These are phyloP conservation scores for Geranium rotundifolium DNA, from an alignment of 345 rosid genomes.

Conservation along the genomic window DNA sequence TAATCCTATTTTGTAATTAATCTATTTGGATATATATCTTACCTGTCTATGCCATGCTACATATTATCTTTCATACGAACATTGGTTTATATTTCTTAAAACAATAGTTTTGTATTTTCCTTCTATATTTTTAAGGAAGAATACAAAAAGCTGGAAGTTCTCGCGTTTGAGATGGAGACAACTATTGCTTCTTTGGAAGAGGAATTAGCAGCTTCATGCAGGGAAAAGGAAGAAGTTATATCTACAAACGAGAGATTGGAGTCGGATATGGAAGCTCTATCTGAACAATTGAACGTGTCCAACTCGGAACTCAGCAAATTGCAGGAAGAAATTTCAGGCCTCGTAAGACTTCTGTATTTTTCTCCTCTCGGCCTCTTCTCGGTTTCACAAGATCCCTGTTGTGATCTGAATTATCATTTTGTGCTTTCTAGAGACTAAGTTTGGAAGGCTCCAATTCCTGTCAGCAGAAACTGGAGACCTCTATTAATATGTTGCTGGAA, in stretches of 20 bases:
- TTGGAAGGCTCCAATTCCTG: conserved; percentile 50
- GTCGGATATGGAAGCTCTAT: conserved; percentile 40
- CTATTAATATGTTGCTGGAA: conserved; percentile 38
- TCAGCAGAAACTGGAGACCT: conserved; percentile 42
- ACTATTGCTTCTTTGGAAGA: conserved; percentile 77
- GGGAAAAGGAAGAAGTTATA: conserved; percentile 44
- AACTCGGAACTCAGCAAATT: conserved; percentile 36
- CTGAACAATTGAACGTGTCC: conserved; percentile 34
- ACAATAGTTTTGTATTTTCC: neutral
- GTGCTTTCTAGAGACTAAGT: conserved; percentile 34
- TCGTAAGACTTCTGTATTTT: conserved; percentile 31
- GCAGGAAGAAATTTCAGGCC: conserved; percentile 39
- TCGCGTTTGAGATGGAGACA: conserved; percentile 89
- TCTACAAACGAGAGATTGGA: conserved; percentile 38
- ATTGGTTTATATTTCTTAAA: conserved; percentile 3
- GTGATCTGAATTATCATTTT: conserved; percentile 8
- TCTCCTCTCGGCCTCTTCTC: neutral
- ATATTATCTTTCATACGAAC: neutral
- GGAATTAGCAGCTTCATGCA: conserved; percentile 40
- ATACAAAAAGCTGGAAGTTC: conserved; percentile 58
- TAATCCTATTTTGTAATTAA: too few relatives aligned
- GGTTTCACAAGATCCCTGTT: neutral
- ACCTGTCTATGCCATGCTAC: conserved; percentile 1
- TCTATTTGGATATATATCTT: too few relatives aligned
- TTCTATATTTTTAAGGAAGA: conserved; percentile 51